Base-by-base conservation (phyloP, 2,329 filamentous ascomycete genomes). In the Cadophora sp. region DNA sequence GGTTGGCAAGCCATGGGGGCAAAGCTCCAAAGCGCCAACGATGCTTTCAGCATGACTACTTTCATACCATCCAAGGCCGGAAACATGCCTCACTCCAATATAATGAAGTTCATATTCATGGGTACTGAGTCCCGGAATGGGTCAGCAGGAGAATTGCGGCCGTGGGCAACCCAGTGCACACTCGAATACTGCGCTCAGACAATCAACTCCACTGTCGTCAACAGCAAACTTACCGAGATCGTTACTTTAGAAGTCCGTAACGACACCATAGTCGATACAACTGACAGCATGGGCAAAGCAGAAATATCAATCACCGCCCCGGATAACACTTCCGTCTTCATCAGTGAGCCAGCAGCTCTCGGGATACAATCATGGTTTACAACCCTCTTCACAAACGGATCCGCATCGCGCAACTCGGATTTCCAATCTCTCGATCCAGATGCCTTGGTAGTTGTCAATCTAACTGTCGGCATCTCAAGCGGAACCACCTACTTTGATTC, bases 401-500 rank as follows among this genome's bases (percentile, higher is more conserved):
- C 39, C 9, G 61, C 61, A 11, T 64, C 61, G 18, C 61, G 61
- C 9, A 64, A 64, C 24, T 56, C 61, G 9, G 53, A 56, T 39
- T n/a, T 24, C 16, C n/a, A 45, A n/a, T 41, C 30, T 7, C 24
- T 64, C 14, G 39, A 45, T 3, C 41, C 36, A 48, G 61, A 64
- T n/a, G 39, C 48, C 13, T 43, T 53, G 18, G 61, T 64, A 24
- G 30, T 64, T 8, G 61, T 64, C 39, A 64, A 64, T 20, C 61
- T 64, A 4, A 64, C 61, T 18, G 61, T 64, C 39, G 61, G 61
- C 9, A 64, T 58, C 24, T 64, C 61, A 9, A 47, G 50, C 41
- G 61, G 61, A 1, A 64, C 61, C 7, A 64, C 61, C n/a, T 64
- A 68, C 47, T 68, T 68, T 22, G 66, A 77, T 75, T 53, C 50